phyloP scores from a whole-genome alignment of 208 protist species.

The Crithidia sp. region DNA sequence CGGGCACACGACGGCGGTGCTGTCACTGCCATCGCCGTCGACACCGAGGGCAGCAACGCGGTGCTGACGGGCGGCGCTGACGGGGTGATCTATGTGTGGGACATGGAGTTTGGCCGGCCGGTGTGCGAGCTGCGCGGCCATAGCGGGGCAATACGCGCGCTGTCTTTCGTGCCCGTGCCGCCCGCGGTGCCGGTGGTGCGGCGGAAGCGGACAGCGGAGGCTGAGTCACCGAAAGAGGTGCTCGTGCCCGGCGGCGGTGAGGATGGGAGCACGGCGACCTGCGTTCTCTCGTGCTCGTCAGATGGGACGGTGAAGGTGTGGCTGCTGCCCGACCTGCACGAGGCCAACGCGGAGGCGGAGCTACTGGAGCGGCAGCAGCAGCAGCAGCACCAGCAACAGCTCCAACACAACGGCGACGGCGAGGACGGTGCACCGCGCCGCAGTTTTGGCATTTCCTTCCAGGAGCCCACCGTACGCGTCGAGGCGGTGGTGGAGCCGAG shows the following conservation, averaged over 20 bases:
- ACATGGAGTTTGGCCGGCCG: constrained; percentile 53
- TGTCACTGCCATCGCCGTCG: constrained; percentile 67
- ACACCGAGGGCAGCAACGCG: constrained; percentile 28
- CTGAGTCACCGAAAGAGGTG: constrained; percentile 37
- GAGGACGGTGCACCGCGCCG: constrained; percentile 13
- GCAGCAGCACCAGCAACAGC: constrained; percentile 43
- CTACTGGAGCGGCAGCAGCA: constrained; percentile 41
- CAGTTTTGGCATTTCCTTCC: constrained; percentile 52
- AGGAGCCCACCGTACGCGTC: constrained; percentile 29
- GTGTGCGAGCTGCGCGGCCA: constrained; percentile 74
- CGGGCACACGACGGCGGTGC: constrained; percentile 58
- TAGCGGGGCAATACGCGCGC: constrained; percentile 57
- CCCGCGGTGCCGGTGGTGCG: constrained; percentile 24
- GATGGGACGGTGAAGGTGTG: constrained; percentile 76
- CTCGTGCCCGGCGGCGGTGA: constrained; percentile 39
- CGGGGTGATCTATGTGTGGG: constrained; percentile 75
- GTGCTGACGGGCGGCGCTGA: constrained; percentile 79
- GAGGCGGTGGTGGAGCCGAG: not conserved
- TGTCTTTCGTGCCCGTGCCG: constrained; percentile 37
- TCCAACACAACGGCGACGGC: not conserved
- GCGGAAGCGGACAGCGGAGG: constrained; percentile 8
- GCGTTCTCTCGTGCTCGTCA: constrained; percentile 60
- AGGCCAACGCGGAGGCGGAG: constrained; percentile 42
- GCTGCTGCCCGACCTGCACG: constrained; percentile 64
- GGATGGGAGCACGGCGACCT: constrained; percentile 20